Base-by-base conservation (phyloP, 73 alveolate species). In the Paramecium caudatum region DNA sequence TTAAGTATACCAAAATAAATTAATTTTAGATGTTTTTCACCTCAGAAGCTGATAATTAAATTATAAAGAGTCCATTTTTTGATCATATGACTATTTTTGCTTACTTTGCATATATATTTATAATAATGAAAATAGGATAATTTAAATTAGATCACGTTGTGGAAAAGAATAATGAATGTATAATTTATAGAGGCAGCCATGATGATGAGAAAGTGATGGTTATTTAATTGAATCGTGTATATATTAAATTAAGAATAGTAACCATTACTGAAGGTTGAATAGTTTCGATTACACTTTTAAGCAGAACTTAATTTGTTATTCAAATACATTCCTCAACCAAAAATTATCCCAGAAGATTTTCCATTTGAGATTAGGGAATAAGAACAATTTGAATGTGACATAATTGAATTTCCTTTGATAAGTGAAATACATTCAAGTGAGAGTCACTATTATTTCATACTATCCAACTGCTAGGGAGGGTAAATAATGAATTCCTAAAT, bases 331-430 rank as follows among this genome's bases (percentile, higher is more conserved):
- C 19, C 19, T 4, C 86, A 15, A 87, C 96, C 78, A 50, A 74
- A 5, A 69, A 63, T 62, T 81, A 82, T 81, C 85, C 90, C 84
- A 48, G 61, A 30, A 91, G 94, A 39, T 91, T 92, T 49, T 90
- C 62, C 62, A 41, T 74, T 74, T 39, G 10, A 36, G 10, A 41
- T 74, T 21, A 63, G 69, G 16, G 88, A 65, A 33, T 32, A 25
- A 16, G 25, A 74, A 5, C 12, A n/a, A 39, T n/a, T 43, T 1
- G 88, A 74, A 34, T 33, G 33, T 5, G 88, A 41, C 69, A 15
- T 30, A 74, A 21, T 74, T 74, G 83, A 65, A 41, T 74, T 74
- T 37, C 88, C 88, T 9, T 37, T 0, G 32, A 74, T 74, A 16
- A 43, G n/a, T 19, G 88, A 74, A 74, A 74, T 74, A 37, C 68